phyloP scores from a whole-genome alignment of 805 yeast species.

The Kodamaea jinghongensis region DNA sequence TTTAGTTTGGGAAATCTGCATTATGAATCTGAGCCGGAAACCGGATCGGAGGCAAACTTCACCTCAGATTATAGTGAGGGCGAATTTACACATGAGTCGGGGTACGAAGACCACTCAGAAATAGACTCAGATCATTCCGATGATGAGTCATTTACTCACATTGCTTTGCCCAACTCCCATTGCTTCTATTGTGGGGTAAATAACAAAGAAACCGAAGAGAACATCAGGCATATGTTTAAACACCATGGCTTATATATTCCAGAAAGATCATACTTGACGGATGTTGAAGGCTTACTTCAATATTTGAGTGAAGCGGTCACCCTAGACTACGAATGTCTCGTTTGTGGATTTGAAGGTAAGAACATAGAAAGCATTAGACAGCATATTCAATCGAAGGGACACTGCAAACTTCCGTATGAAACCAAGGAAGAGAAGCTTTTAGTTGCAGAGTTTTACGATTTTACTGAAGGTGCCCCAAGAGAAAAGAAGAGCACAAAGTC shows the following conservation, averaged over 20 bases:
- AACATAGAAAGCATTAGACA: slow-evolving; percentile 42
- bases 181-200: slow-evolving; percentile 60
- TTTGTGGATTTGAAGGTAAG: slow-evolving; percentile 44
- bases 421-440: slow-evolving; percentile 34
- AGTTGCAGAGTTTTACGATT: slow-evolving; percentile 39
- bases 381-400: slow-evolving; percentile 44
- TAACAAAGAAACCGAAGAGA: slow-evolving; percentile 53
- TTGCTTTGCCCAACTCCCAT: slow-evolving; percentile 46
- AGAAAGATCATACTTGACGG: slow-evolving; percentile 35
- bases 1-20: slow-evolving; percentile 49
- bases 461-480: slow-evolving; percentile 19
- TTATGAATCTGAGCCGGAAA: slow-evolving; percentile 36
- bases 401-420: slow-evolving; percentile 46
- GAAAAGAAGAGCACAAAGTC: slow-evolving; percentile 18
- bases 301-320: slow-evolving; percentile 38
- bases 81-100: slow-evolving; percentile 11
- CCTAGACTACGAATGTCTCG: slow-evolving; percentile 42
- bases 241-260: slow-evolving; percentile 48
- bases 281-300: slow-evolving; percentile 37
- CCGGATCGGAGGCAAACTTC: slow-evolving; percentile 50
- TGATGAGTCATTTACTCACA: slow-evolving; percentile 22
- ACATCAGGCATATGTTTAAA: slow-evolving; percentile 44
- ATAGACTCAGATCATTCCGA: slow-evolving; percentile 21
- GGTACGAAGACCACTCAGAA: slow-evolving; percentile 1
- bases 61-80: slow-evolving; percentile 20